Conservation (phyloP, 164 flowering plant genomes). For the Annona cherimola region DNA sequence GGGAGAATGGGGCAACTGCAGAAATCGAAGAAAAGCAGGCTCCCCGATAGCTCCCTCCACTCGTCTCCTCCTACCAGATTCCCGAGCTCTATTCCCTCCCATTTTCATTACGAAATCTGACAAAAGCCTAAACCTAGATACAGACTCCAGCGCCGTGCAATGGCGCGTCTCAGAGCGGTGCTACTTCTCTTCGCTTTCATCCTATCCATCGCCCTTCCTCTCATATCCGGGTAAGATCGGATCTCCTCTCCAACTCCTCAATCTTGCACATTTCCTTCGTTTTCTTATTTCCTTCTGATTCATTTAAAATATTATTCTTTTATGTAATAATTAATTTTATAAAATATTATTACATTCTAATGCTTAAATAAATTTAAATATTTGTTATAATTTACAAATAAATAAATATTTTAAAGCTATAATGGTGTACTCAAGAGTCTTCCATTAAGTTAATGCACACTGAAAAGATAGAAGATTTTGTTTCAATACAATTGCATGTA, state of each 20-base stretch:
- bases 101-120: neutral
- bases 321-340: no score
- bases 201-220: conserved; percentile 5
- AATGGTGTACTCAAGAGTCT: no score
- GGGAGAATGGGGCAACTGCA: neutral
- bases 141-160: conserved; percentile 9
- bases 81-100: conserved; percentile 5
- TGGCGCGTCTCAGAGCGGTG: conserved; percentile 34
- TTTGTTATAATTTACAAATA: no score
- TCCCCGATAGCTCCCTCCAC: neutral
- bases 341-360: no score
- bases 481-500: no score
- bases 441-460: no score
- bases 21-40: neutral
- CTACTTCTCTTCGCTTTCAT: conserved; percentile 5
- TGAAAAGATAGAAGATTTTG: no score
- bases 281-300: neutral
- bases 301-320: no score
- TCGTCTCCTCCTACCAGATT: no score
- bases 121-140: conserved; percentile 24
- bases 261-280: neutral
- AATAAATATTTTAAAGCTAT: no score
- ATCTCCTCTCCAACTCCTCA: neutral
- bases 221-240: conserved; percentile 15
- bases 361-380: no score